Base-by-base conservation (phyloP, 73 alveolate genomes). In the Diophrys sp. region DNA sequence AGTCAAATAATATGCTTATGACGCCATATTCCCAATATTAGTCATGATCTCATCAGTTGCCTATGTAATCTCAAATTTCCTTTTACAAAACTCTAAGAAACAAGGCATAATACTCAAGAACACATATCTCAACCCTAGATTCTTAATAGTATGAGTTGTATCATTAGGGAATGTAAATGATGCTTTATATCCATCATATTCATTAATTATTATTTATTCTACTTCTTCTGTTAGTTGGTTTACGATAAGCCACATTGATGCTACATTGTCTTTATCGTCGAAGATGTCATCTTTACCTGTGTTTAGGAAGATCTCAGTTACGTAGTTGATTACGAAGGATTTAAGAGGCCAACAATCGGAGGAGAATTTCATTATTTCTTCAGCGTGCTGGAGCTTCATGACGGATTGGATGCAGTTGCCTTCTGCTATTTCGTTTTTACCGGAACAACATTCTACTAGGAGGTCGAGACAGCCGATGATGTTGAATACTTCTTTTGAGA, bases 341-440 rank as follows among this genome's bases (percentile, higher is more conserved):
- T 82, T 82, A 14, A 82, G 55, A 5, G 90, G 90, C 90, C 90
- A 82, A 32, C 75, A 80, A 44, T 57, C 44, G 31, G 57, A 82
- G 29, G 77, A 72, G 33, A 78, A 62, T 26, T 80, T 78, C 0
- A 80, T 32, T 2, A 80, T 66, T 57, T 54, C 31, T 31, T 33
- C 54, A 14, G 79, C 77, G 32, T 70, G 57, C 25, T 73, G 67
- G 1, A 80, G 28, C 1, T 78, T 77, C 31, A 80, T 8, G 26
- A 80, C 89, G 23, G 73, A 71, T 32, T 70, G 27, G 29, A 70
- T 54, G 44, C 89, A 80, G 54, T 80, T 80, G 33, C 70, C 57
- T 31, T 80, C 89, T 1, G 89, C 79, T 2, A 80, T 28, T 29
- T 71, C 77, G 53, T 78, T 80, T 57, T 80, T 80, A 0, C 89